These are phyloP conservation scores for Fomes fomentarius DNA, from an alignment of 1,284 basidiomycete species.

Conservation along the genomic window DNA sequence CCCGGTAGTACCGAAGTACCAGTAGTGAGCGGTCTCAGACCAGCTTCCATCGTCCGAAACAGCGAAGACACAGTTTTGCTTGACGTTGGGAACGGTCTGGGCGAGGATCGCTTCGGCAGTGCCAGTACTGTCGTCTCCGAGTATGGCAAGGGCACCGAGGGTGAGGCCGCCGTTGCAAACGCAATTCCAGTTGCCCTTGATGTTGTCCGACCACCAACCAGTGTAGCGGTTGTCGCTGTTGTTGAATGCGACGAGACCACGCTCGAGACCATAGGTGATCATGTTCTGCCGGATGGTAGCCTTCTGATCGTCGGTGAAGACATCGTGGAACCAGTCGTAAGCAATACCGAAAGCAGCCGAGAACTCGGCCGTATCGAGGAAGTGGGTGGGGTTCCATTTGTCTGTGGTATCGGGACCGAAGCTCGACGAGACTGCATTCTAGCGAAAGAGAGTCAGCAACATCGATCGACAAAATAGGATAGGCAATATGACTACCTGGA, in stretches of 20 bases:
- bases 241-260: slow-evolving; percentile 59
- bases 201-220: slow-evolving; percentile 66
- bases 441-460: neutral
- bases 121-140: slow-evolving; percentile 83
- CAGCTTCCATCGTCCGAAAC: slow-evolving; percentile 85
- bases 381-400: slow-evolving; percentile 88
- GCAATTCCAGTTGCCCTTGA: slow-evolving; percentile 95
- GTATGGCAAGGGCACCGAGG: slow-evolving; percentile 88
- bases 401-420: slow-evolving; percentile 64
- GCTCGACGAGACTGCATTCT: slow-evolving; percentile 65
- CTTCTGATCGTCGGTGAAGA: slow-evolving; percentile 80
- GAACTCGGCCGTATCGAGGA: slow-evolving; percentile 94
- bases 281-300: slow-evolving; percentile 74
- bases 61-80: slow-evolving; percentile 75
- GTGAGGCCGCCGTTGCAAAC: slow-evolving; percentile 94
- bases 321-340: slow-evolving; percentile 95
- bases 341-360: slow-evolving; percentile 87
- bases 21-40: slow-evolving; percentile 95
- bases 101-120: slow-evolving; percentile 70
- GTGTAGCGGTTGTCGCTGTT: slow-evolving; percentile 41
- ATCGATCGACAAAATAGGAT: neutral
- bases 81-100: slow-evolving; percentile 75
- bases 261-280: slow-evolving; percentile 77
- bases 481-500: slow-evolving; percentile 62
- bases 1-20: slow-evolving; percentile 94